Conservation (phyloP, 371 early-diverging fungal genomes). For the Vairimorpha ceranae region DNA sequence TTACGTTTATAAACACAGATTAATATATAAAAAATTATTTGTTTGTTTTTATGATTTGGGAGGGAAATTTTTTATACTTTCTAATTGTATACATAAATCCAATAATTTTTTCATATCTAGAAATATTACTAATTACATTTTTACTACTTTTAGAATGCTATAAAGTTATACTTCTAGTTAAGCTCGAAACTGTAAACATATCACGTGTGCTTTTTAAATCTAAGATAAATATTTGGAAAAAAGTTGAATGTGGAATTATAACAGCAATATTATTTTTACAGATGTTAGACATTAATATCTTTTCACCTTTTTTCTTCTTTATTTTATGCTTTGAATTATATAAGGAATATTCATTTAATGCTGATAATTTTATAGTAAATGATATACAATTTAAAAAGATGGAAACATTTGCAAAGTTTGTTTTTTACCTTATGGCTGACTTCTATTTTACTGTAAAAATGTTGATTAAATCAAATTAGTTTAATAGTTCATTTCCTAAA, state of each 20-base stretch:
- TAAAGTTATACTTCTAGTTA: neutral
- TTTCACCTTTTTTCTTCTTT: neutral
- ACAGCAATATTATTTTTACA: neutral
- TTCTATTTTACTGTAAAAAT: neutral
- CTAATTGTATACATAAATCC: neutral
- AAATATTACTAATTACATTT: neutral
- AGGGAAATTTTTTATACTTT: neutral
- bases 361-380: neutral
- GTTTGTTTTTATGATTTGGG: neutral
- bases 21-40: neutral
- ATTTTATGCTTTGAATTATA: neutral
- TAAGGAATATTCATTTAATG: neutral
- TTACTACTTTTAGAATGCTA: constrained; percentile 1
- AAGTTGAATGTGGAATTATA: neutral
- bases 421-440: neutral
- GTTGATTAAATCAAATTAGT: neutral
- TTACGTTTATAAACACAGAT: neutral
- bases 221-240: neutral
- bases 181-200: neutral
- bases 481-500: neutral
- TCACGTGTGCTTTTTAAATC: neutral
- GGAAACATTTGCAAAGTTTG: neutral
- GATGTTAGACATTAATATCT: neutral
- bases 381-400: neutral
- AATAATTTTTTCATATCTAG: neutral